Evolutionary conservation across 805 yeast genomes (phyloP).

Genomic region (Trichomonascus vanleenenianus): DNA sequence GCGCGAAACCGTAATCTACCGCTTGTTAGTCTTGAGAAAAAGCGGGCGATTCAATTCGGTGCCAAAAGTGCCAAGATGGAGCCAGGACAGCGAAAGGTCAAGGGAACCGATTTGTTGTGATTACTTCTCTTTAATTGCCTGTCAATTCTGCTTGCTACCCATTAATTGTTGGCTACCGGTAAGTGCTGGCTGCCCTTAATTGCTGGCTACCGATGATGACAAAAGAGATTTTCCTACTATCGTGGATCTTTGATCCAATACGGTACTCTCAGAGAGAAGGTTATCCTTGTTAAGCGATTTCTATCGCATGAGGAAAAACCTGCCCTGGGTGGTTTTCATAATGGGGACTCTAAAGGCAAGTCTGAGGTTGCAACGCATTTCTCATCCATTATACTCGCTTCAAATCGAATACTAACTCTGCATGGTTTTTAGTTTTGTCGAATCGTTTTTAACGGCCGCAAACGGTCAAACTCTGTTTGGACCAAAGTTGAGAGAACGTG

Average conservation of each 20-base stretch:
- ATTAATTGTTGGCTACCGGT: no score
- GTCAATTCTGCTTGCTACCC: neutral
- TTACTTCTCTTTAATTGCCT: neutral
- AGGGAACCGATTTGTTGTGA: constrained; percentile 37
- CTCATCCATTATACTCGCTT: no score
- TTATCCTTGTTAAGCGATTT: neutral
- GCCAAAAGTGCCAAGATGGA: constrained; percentile 93
- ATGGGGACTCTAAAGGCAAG: constrained; percentile 3
- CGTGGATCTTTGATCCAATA: neutral
- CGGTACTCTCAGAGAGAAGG: neutral
- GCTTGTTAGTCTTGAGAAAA: constrained; percentile 64
- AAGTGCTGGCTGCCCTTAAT: no score
- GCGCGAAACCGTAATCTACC: constrained; percentile 43
- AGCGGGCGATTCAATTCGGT: constrained; percentile 96
- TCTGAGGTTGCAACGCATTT: constrained; percentile 6
- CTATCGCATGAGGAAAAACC: no score
- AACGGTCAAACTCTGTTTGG: no score
- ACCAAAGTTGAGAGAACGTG: no score
- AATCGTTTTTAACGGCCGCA: no score
- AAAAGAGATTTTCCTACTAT: neutral
- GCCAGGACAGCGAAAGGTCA: constrained; percentile 62
- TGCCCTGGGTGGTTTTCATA: no score
- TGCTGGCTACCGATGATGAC: constrained; percentile 1
- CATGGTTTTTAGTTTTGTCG: no score
- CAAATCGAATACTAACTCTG: no score